Percentiles rank a stretch among this genome's conserved stretches.
These are phyloP conservation scores for Corchorus olitorius DNA, from an alignment of 345 rosid genomes.

Conservation along the genomic window DNA sequence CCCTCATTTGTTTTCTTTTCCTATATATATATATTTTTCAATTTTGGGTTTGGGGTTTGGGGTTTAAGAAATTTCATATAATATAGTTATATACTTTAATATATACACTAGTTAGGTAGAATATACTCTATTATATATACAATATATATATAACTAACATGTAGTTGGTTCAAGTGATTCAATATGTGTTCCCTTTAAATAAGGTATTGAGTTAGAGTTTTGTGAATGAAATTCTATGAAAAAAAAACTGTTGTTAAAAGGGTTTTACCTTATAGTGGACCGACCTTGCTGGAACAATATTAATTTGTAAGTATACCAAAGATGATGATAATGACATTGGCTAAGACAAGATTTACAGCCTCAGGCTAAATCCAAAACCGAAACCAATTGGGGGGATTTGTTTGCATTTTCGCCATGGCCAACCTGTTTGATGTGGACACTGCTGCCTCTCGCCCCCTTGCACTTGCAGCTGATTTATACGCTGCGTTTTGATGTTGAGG, in stretches of 20 bases:
- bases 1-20: conserved; percentile 5
- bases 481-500: not conserved
- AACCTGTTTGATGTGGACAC: conserved; percentile 13
- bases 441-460: not conserved
- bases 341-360: not conserved
- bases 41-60: no score
- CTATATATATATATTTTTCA: no score
- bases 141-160: no score
- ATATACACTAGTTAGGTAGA: not conserved
- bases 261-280: no score
- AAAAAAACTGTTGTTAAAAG: no score
- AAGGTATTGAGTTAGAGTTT: no score
- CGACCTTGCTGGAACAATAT: no score
- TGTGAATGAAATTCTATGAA: no score
- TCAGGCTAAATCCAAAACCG: not conserved
- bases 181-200: no score
- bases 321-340: not conserved
- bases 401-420: not conserved
- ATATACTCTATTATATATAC: not conserved
- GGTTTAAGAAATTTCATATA: not conserved
- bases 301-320: no score
- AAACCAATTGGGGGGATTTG: not conserved
- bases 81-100: not conserved
- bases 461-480: not conserved
- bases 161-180: no score